phyloP scores from a whole-genome alignment of 2,329 filamentous ascomycete species.

The Arthrobotrys sphaeroides region DNA sequence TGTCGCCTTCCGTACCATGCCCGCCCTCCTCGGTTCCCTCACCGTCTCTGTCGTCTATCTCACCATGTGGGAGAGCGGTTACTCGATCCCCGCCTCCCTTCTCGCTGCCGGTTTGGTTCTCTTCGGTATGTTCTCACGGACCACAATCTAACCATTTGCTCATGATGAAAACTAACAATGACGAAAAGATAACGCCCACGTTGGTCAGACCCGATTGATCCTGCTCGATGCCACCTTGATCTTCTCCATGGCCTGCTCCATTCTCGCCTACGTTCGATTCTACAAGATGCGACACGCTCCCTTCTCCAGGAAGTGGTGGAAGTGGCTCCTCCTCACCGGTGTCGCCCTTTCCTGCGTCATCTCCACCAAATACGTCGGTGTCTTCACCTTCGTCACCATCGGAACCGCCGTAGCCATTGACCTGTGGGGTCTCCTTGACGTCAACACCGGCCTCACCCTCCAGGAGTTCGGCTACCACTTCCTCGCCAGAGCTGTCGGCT shows the following conservation, averaged over 20 bases:
- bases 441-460: slow-evolving; percentile 84
- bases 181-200: slow-evolving; percentile 92
- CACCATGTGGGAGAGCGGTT: slow-evolving; percentile 99
- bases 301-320: slow-evolving; percentile 98
- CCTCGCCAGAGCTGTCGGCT: slow-evolving; percentile 80
- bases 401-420: slow-evolving; percentile 93
- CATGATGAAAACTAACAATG: not conserved
- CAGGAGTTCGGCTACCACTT: slow-evolving; percentile 89
- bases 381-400: slow-evolving; percentile 96
- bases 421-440: slow-evolving; percentile 90
- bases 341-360: slow-evolving; percentile 97
- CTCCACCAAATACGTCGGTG: slow-evolving; percentile 96
- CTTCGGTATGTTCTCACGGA: slow-evolving; percentile 64
- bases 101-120: slow-evolving; percentile 86
- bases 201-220: slow-evolving; percentile 94
- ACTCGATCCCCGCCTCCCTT: slow-evolving; percentile 90
- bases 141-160: slow-evolving; percentile 3
- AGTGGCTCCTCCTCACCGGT: slow-evolving; percentile 95
- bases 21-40: slow-evolving; percentile 87
- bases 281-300: slow-evolving; percentile 92
- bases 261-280: slow-evolving; percentile 94
- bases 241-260: slow-evolving; percentile 92
- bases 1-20: slow-evolving; percentile 92
- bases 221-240: slow-evolving; percentile 93
- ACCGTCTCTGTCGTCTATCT: slow-evolving; percentile 94